These are phyloP conservation scores for Penicillium digitatum DNA, from an alignment of 2,329 filamentous ascomycete species.

Conservation along the genomic window DNA sequence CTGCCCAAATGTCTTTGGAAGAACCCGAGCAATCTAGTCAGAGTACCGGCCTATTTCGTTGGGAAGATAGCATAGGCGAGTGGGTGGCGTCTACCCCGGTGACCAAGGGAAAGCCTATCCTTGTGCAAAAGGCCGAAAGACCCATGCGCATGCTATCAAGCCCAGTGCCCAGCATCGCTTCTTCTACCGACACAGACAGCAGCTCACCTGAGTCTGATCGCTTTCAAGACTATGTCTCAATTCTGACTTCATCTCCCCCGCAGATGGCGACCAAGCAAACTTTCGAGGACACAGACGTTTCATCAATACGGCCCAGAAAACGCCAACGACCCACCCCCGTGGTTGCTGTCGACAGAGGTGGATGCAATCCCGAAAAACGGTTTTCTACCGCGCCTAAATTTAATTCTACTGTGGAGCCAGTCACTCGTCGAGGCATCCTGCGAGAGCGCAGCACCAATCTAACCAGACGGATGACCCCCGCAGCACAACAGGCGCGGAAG, in stretches of 20 bases:
- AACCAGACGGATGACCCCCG: not conserved
- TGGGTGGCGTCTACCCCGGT: constrained; percentile 52
- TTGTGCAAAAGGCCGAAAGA: not conserved
- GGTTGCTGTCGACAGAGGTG: constrained; percentile 11
- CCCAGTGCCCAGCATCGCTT: constrained; percentile 16
- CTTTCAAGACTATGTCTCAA: constrained; percentile 24
- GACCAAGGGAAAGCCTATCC: constrained; percentile 19
- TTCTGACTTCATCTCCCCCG: constrained; percentile 31
- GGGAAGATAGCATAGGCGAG: constrained; percentile 56
- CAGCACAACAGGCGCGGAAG: constrained; percentile 6
- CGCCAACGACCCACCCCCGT: constrained; percentile 21
- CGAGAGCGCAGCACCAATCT: constrained; percentile 18
- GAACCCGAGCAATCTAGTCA: constrained; percentile 15
- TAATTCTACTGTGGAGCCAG: constrained; percentile 8
- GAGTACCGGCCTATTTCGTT: constrained; percentile 40
- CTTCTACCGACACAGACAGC: constrained; percentile 27
- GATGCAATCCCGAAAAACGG: not conserved
- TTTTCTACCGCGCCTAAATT: not conserved
- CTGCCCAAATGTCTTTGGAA: constrained; percentile 9
- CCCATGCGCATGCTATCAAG: constrained; percentile 6
- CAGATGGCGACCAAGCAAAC: constrained; percentile 25
- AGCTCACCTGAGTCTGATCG: constrained; percentile 20
- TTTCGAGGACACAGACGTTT: constrained; percentile 10
- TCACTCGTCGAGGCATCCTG: constrained; percentile 14
- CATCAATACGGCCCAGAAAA: constrained; percentile 22